Base-by-base conservation (phyloP, 2,329 filamentous ascomycete genomes). In the Purpureocillium takamizusanense region DNA sequence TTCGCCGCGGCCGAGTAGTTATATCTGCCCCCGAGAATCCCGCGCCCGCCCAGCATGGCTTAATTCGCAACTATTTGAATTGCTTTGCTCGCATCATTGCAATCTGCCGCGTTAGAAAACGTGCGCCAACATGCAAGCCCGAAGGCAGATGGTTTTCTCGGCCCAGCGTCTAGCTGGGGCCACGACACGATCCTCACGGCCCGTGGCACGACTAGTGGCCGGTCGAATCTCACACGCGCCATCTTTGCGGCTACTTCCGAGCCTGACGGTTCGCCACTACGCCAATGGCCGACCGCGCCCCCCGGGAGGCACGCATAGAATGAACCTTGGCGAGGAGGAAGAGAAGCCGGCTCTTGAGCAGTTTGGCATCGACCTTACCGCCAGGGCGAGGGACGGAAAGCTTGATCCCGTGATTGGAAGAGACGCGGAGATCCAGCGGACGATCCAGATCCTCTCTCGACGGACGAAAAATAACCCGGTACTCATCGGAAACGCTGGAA, bases 391-490 rank as follows among this genome's bases (percentile, higher is more conserved):
- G 57, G 83, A 84, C 35, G 92, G 92, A 31, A 95, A 95, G 56
- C 72, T 98, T 4, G 92, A 98, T 54, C 92, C 92, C 0, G 90
- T 97, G 12, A 97, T 98, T 54, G 92, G 92, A 15, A 76, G 92
- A 58, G 89, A 95, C 52, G 70, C 77, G 5, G 92, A 95, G 58
- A 95, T 97, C 37, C 86, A 95, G 54, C 74, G 92, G 36, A 95
- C 89, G 0, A 95, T 97, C 42, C 92, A 97, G 54, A 84, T 98
- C 10, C 65, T 98, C 2, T 95, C 89, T 13, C 73, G 92, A 46
- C 74, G 92, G 43, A 97, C 92, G 7, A 97, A 97, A 62, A 97
- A 95, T 53, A 94, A 94, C 48, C 90, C 90, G 0, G 89, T 95
- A 1, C 67, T 95, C n/a, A 95, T 95, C 42, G 90, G 90, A 44